Evolutionary conservation across 192 early-diverging fungal species (phyloP), one percentile per base, ranked within the genome.

Genomic region (Coemansia sp.): DNA sequence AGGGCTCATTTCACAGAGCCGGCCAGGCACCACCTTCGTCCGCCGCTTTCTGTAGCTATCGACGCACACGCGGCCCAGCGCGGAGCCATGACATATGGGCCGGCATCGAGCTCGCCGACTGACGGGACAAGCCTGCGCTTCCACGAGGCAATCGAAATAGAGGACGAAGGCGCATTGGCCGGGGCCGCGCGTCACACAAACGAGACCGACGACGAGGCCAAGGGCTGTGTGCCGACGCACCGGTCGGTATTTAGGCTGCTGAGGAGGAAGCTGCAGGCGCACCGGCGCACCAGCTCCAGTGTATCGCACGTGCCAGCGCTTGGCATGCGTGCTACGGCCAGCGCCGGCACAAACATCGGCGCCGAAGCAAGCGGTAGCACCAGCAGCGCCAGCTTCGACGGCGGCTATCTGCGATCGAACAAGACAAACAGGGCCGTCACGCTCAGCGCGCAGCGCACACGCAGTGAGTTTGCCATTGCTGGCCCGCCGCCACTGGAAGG

Each of bases 401-500:
- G 68, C 62, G 77, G 77, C n/a, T 80, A 80, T 54, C 40, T 80
- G 77, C 77, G 77, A 55, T 71, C 77, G 12, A 64, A 67, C 17
- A 80, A 71, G 34, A 58, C 42, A n/a, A 80, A 72, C 57, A 68
- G 72, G 7, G 77, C 63, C 3, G 63, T 67, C 42, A 80, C 77
- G 29, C 77, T 80, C 58, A 80, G 72, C 49, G 72, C 77, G 32
- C 77, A 80, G 66, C 77, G 77, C 34, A 80, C 77, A 20, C 72
- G 77, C 61, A 80, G 68, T 55, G 77, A 80, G 56, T 33, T 74
- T 29, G 77, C 77, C n/a, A 65, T 80, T 30, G 72, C 64, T 7
- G 72, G 77, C 1, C 77, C 77, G 42, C 63, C 69, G 20, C 70
- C 64, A 36, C 61, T 63, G 22, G 40, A 18, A 29, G 22, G 40